Percentiles rank a stretch among this genome's conserved stretches.
Conservation (phyloP, 805 yeast genomes). For the Schwanniomyces polymorphus region DNA sequence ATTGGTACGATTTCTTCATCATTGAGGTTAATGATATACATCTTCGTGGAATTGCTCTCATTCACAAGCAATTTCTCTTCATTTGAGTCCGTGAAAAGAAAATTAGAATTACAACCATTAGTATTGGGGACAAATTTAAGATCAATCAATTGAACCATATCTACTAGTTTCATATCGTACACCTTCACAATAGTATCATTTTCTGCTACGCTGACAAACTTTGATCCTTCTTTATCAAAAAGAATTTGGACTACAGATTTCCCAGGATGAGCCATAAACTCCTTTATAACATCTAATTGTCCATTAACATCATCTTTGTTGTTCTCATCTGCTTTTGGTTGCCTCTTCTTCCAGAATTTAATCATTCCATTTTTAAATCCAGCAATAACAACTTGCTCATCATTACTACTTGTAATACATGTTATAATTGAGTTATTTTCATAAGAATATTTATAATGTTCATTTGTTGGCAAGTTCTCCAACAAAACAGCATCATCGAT, state of each 20-base stretch:
- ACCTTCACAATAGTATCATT: constrained; percentile 15
- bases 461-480: constrained; percentile 2
- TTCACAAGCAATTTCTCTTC: constrained; percentile 10
- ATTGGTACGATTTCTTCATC: constrained; percentile 9
- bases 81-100: constrained; percentile 11
- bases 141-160: constrained; percentile 18
- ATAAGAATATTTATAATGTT: constrained; percentile 6
- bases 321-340: constrained; percentile 2
- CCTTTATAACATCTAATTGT: constrained; percentile 12
- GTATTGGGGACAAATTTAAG: constrained; percentile 14
- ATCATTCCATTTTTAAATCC: constrained; percentile 20
- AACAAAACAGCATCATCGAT: constrained; percentile 1
- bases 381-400: constrained; percentile 12
- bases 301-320: constrained; percentile 5
- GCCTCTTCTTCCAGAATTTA: constrained; percentile 16
- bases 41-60: constrained; percentile 9
- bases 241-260: constrained; percentile 13
- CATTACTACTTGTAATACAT: constrained; percentile 9
- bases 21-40: constrained; percentile 10
- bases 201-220: constrained; percentile 17
- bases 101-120: constrained; percentile 4
- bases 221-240: constrained; percentile 11
- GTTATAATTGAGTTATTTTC: constrained; percentile 12
- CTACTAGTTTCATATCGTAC: constrained; percentile 19
- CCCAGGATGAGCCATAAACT: constrained; percentile 16